Base-by-base conservation (phyloP, 2,329 filamentous ascomycete genomes). In the Curvularia hawaiiensis region DNA sequence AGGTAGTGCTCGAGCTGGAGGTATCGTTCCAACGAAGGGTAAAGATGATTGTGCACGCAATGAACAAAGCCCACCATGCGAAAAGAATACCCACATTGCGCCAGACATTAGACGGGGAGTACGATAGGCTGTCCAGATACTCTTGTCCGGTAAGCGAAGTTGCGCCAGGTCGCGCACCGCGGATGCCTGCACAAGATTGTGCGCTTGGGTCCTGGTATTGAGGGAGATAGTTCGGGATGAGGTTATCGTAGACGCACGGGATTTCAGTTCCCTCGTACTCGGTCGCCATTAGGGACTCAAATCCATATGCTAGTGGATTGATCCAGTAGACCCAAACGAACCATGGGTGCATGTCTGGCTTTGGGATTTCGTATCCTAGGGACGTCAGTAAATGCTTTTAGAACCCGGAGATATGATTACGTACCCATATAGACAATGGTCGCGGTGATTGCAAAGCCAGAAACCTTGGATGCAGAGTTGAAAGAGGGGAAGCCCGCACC, bases 201-300 rank as follows among this genome's bases (percentile, higher is more conserved):
- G 79, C 69, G 12, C 59, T 65, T 14, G 62, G 47, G n/a, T 74
- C 63, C 9, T 53, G 44, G 55, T 85, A 88, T 1, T 77, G 76
- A 0, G 79, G 76, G 0, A 84, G 83, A 48, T 70, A 61, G 79
- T 66, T 69, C 0, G 84, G 84, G 3, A 86, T 77, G 6, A 87
- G 71, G 57, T 83, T 84, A 28, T 59, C 61, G 2, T 76, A 79
- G 3, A 80, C 80, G 56, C 85, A 87, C 1, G 78, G 75, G 18
- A 86, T 80, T 2, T 67, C 47, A 10, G 50, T 77, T 33, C 56
- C 65, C 12, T 68, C 85, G 0, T 68, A 74, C 44, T 77, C 96
- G 73, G 95, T 95, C 57, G 90, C 84, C 81, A 93, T 87, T 20
- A 95, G 79, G 0, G 85, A 80, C 73, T 96, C 91, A 67, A 95